A percentile compares a stretch with the other conserved stretches of the same genome.
Evolutionary conservation across 2,329 filamentous ascomycete species (phyloP).

Genomic region (Aspergillus intermedius): DNA sequence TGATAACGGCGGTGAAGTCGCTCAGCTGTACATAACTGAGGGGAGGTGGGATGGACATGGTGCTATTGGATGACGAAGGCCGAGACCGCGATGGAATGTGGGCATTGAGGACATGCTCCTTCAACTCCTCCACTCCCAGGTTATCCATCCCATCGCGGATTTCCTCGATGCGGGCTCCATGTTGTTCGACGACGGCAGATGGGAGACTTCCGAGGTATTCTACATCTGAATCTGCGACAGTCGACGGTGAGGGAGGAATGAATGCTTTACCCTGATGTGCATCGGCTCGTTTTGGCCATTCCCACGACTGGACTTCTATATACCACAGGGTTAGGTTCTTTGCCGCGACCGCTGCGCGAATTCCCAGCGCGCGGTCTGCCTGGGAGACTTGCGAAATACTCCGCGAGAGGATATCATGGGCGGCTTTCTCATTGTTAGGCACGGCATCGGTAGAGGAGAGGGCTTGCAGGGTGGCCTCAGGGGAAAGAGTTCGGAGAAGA

Average conservation of each 20-base stretch:
- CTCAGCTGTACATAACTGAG: constrained; percentile 65
- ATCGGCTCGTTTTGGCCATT: constrained; percentile 45
- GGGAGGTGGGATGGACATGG: constrained; percentile 36
- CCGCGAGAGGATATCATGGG: constrained; percentile 36
- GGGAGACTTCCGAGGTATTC: constrained; percentile 67
- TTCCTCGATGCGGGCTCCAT: constrained; percentile 67
- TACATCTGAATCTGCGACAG: constrained; percentile 10
- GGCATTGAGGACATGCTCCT: constrained; percentile 75
- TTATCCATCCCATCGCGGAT: constrained; percentile 51
- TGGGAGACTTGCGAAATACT: constrained; percentile 52
- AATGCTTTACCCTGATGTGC: constrained; percentile 38
- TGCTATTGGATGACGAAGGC: constrained; percentile 41
- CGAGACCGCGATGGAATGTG: constrained; percentile 62
- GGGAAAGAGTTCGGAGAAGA: constrained; percentile 48
- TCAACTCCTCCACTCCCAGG: constrained; percentile 64
- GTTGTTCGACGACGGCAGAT: constrained; percentile 55
- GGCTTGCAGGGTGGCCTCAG: constrained; percentile 48
- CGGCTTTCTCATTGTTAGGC: constrained; percentile 28
- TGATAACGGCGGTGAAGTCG: constrained; percentile 83
- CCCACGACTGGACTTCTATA: constrained; percentile 53
- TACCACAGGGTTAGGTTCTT: constrained; percentile 55
- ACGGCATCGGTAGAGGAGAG: constrained; percentile 41
- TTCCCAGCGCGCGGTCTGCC: constrained; percentile 53
- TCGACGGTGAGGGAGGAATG: constrained; percentile 19
- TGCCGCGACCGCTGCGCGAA: constrained; percentile 53